Base-by-base conservation (phyloP, 169 alveolate genomes). In the Pseudocohnilembus persalinus region DNA sequence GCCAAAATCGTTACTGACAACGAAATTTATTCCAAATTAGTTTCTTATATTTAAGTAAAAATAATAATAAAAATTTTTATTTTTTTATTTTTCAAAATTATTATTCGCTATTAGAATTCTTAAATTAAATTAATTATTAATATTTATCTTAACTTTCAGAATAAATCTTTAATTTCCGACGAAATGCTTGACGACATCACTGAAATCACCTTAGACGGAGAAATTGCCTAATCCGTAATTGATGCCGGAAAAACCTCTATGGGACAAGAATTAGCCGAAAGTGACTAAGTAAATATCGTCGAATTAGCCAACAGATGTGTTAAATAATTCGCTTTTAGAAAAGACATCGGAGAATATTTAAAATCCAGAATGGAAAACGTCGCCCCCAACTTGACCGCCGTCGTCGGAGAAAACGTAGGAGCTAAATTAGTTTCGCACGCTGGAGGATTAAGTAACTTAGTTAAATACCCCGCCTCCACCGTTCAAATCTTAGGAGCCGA, bases 381-480 rank as follows among this genome's bases (percentile, higher is more conserved):
- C 26, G 99, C 99, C n/a, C 99, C 99, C 34, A 99, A 99, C 91
- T 92, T 98, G 34, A 93, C 98, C 77, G 97, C 99, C 0, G 94
- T 99, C 73, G 96, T 98, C 29, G 99, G 99, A 27, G 99, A 98
- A 90, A 92, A 93, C 6, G 97, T 99, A 73, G 99, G 99, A 32
- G 99, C 99, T 24, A 91, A 99, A 76, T 95, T 99, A 31, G 98
- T 99, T 88, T 94, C 99, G 65, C 99, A 98, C 85, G 98, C 99
- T n/a, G 99, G 99, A 29, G 92, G 99, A 65, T 91, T 98, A 31
- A 96, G 95, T 31, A 97, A 97, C 90, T 91, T 98, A 78, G 99
- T 99, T 0, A 98, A 98, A 88, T 96, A 96, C 93, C 99, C 99
- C 26, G 99, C 99, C 33, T 96, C 99, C 73, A 97, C 99, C 73